Base-by-base conservation (phyloP, 2,329 filamentous ascomycete genomes). In the Intubia oerlemansii region DNA sequence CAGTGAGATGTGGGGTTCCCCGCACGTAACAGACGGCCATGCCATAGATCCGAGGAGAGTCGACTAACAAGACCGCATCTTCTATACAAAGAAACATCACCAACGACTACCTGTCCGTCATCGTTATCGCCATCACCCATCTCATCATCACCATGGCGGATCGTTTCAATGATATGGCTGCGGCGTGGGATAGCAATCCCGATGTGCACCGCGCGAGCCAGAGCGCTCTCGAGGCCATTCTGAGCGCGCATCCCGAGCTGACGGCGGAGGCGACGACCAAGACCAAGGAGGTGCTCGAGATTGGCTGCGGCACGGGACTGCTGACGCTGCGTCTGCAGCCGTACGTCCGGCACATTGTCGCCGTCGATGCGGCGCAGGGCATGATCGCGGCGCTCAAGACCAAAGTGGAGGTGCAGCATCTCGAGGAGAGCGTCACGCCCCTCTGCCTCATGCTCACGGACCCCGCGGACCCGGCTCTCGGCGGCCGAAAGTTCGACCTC, bases 301-400 rank as follows among this genome's bases (percentile, higher is more conserved):
- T 67, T 12, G 62, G 62, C 29, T 64, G 59, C 36, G 62, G 62
- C 27, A 67, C 62, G 4, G 62, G 62, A 7, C 51, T 66, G 0
- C 51, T 68, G 15, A 59, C 57, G 8, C 48, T 62, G 26, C 47
- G 45, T 7, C 45, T 65, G 3, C 53, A 61, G 0, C 59, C 61
- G 0, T 44, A 54, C 18, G 53, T 58, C 5, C 51, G 48, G 24
- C 49, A 47, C 7, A 41, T 67, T 5, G 52, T 62, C 3, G 62
- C 62, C 24, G 50, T 68, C 13, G 63, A 69, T 36, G 53, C 59
- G 0, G 55, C 62, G 3, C 41, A 51, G 11, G 62, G 60, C 29
- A 69, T 68, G 63, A 57, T 68, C 18, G 47, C 50, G 3, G 57
- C 55, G 1, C 52, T 67, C 26, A 40, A 47, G 11, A 29, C 41